phyloP scores from a whole-genome alignment of 164 flowering plant species.

The Cinnamomum micranthum region DNA sequence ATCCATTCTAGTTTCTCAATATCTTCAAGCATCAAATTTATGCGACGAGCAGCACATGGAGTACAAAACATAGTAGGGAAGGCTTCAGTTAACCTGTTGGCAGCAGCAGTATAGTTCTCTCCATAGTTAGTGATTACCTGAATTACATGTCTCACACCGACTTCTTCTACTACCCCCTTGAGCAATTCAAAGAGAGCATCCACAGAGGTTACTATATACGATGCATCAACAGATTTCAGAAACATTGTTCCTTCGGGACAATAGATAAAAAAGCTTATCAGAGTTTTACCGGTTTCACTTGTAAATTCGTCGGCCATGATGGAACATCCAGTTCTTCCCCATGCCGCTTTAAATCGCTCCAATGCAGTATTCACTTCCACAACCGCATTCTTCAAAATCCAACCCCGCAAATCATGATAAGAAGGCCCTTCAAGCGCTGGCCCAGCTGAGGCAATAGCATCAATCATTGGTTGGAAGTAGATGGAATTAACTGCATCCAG shows the following conservation, averaged over 20 bases:
- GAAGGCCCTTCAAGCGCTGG: constrained; percentile 44
- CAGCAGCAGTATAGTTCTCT: constrained; percentile 52
- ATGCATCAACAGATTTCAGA: constrained; percentile 61
- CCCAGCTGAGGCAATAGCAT: constrained; percentile 65
- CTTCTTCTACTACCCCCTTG: constrained; percentile 76
- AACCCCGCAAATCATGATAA: constrained; percentile 67
- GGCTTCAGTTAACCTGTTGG: constrained; percentile 50
- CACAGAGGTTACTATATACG: constrained; percentile 40
- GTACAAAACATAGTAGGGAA: constrained; percentile 70
- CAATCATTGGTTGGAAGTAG: constrained; percentile 83
- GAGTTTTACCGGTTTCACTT: constrained; percentile 37
- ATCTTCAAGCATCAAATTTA: constrained; percentile 74
- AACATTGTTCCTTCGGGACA: constrained; percentile 76
- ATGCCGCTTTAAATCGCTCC: constrained; percentile 33
- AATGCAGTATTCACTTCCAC: constrained; percentile 56
- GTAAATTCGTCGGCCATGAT: constrained; percentile 65
- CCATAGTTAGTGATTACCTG: constrained; percentile 66
- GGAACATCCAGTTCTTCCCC: constrained; percentile 81
- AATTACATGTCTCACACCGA: constrained; percentile 64
- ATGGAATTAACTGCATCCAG: constrained; percentile 62
- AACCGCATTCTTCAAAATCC: constrained; percentile 62
- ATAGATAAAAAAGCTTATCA: constrained; percentile 53
- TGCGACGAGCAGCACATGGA: constrained; percentile 62
- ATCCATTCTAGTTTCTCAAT: constrained; percentile 61
- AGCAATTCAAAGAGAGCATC: constrained; percentile 58